These are phyloP conservation scores for Fraxinus cuspidata DNA, from an alignment of 257 asterid species.

Conservation along the genomic window DNA sequence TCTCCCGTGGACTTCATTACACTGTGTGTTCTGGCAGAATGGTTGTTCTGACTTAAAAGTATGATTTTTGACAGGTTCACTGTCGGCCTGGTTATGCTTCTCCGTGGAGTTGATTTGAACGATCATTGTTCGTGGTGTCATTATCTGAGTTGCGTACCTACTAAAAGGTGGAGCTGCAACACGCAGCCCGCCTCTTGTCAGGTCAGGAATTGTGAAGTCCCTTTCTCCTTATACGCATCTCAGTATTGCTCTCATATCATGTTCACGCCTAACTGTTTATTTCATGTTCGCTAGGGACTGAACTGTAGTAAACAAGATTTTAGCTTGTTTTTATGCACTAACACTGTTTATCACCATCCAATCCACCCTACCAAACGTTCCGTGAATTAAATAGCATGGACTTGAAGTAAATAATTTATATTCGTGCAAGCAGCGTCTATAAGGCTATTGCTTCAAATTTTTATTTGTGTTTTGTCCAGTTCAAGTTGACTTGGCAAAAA, in stretches of 20 bases:
- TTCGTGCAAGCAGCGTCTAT: neutral
- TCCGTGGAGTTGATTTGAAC: slow-evolving; percentile 81
- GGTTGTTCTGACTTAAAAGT: neutral
- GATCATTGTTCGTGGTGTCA: slow-evolving; percentile 93
- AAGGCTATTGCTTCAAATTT: neutral
- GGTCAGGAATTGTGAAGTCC: slow-evolving; percentile 37
- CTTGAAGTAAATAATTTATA: no score
- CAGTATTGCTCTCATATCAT: neutral
- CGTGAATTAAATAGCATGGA: neutral
- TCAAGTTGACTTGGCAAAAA: neutral
- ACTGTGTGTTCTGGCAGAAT: neutral
- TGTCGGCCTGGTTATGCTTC: slow-evolving; percentile 67
- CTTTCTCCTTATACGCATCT: neutral
- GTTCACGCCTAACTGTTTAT: neutral
- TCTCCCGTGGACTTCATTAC: neutral
- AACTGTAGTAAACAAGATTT: neutral
- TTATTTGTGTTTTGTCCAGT: neutral
- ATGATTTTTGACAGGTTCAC: slow-evolving; percentile 48
- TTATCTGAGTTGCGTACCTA: slow-evolving; percentile 85
- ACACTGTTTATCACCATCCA: neutral
- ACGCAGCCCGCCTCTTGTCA: slow-evolving; percentile 63
- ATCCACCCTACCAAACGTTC: neutral
- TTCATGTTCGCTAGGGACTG: neutral
- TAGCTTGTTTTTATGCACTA: neutral
- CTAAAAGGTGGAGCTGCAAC: slow-evolving; percentile 82